Evolutionary conservation across 1,139 yeast species (phyloP).

Genomic region (Petasospora fabianii): DNA sequence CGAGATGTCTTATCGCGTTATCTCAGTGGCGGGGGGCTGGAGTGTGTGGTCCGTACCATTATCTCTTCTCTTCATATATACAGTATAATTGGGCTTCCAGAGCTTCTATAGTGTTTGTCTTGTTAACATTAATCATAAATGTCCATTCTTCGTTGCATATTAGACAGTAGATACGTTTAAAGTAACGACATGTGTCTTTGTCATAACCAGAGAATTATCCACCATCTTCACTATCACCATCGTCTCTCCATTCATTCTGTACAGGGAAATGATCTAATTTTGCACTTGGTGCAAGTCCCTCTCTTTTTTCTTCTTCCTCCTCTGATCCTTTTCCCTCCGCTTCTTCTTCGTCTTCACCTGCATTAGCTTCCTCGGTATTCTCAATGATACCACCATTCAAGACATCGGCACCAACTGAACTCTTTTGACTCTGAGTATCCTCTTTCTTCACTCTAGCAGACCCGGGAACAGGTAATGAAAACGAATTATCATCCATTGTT

Average conservation of each 20-base stretch:
- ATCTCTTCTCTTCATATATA: too few relatives aligned
- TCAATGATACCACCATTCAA: slow-evolving; percentile 1
- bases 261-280: slow-evolving; percentile 7
- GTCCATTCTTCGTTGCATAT: too few relatives aligned
- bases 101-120: too few relatives aligned
- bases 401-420: slow-evolving; percentile 2
- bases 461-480: slow-evolving; percentile 30
- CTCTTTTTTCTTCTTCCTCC: neutral
- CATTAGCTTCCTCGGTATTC: too few relatives aligned
- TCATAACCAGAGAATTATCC: too few relatives aligned
- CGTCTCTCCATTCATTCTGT: slow-evolving; percentile 10
- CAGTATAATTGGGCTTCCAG: too few relatives aligned
- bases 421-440: slow-evolving; percentile 1
- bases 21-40: too few relatives aligned
- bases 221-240: neutral
- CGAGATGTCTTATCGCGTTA: too few relatives aligned
- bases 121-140: too few relatives aligned
- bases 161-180: too few relatives aligned
- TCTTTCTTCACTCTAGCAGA: slow-evolving; percentile 15
- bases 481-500: slow-evolving; percentile 28
- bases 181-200: too few relatives aligned
- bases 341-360: slow-evolving; percentile 4
- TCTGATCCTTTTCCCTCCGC: neutral
- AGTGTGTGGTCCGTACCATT: too few relatives aligned
- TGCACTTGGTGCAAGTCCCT: neutral